Evolutionary conservation across 352 stramenopile genomes (phyloP).

Genomic region (Phytophthora hibernalis): DNA sequence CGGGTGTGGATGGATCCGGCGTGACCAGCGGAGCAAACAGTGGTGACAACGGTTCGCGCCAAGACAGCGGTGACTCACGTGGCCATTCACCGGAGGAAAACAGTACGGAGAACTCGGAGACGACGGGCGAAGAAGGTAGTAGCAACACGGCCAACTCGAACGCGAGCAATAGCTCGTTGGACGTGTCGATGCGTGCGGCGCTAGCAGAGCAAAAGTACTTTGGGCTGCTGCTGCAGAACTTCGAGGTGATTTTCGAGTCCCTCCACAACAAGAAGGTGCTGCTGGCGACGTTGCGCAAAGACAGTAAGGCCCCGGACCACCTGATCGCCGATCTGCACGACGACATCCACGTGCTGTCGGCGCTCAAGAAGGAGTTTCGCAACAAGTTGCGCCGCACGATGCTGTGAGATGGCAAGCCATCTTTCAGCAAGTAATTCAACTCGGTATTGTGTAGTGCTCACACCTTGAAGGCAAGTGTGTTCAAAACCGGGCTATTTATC

Average conservation of each 20-base stretch:
- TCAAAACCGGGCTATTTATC: too few relatives aligned
- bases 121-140: slow-evolving; percentile 71
- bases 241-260: slow-evolving; percentile 85
- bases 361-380: slow-evolving; percentile 81
- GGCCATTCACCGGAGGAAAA: slow-evolving; percentile 54
- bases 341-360: slow-evolving; percentile 83
- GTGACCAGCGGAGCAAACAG: slow-evolving; percentile 13
- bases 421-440: background rate
- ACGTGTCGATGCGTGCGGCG: slow-evolving; percentile 58
- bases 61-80: slow-evolving; percentile 32
- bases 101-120: slow-evolving; percentile 83
- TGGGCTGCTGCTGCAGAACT: slow-evolving; percentile 82
- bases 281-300: slow-evolving; percentile 72
- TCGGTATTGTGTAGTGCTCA: slow-evolving; percentile 19
- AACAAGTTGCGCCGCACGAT: slow-evolving; percentile 76
- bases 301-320: slow-evolving; percentile 70
- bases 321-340: slow-evolving; percentile 80
- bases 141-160: slow-evolving; percentile 63
- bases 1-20: slow-evolving; percentile 19
- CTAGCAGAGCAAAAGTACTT: slow-evolving; percentile 87
- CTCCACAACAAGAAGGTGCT: slow-evolving; percentile 89
- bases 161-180: slow-evolving; percentile 51
- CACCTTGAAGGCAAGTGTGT: slow-evolving; percentile 1
- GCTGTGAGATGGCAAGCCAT: slow-evolving; percentile 41
- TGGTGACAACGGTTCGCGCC: slow-evolving; percentile 18